Evolutionary conservation across 2,329 filamentous ascomycete genomes (phyloP), one percentile per base, ranked within the genome.

Genomic region (Aspergillus awamori): DNA sequence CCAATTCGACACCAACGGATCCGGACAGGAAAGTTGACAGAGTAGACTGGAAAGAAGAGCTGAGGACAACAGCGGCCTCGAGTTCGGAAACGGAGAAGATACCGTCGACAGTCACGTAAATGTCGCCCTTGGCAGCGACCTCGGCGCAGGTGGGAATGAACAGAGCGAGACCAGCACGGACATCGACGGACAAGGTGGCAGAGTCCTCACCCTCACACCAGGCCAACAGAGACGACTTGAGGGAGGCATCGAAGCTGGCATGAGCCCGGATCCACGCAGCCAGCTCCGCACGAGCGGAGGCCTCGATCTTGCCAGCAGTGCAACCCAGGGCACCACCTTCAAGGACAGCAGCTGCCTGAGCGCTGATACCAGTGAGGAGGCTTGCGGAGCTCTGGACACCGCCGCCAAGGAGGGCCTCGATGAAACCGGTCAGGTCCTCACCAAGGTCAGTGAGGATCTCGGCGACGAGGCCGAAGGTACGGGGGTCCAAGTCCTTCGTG

Each of bases 41-140:
- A 47, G 67, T 62, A 56, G 68, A 36, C 62, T 75, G 74, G 33
- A 69, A 67, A 28, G 68, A 68, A 33, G 65, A 63, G 59, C 67
- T 72, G 36, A 77, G 69, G 54, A 76, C 69, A 20, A 76, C 70
- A 47, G 68, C 67, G n/a, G 66, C 64, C 26, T 65, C 67, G 10
- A 74, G 65, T 17, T 70, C 67, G 53, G 69, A 54, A 17, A 70
- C 57, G 22, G 63, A 57, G 57, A 75, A 71, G 61, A 77, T 75
- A 72, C 75, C 75, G 15, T 76, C 74, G 20, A 77, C 36, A 47
- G 70, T 75, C 45, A 77, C 74, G 55, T 68, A 71, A 54, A 77
- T 68, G n/a, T 71, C 69, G 43, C 70, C 74, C 68, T 76, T 69
- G 53, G 75, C 74, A 53, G 75, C 74, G 51, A 76, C 68, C 24